Base-by-base conservation (phyloP, 805 yeast genomes). In the Suhomyces kilbournensis region DNA sequence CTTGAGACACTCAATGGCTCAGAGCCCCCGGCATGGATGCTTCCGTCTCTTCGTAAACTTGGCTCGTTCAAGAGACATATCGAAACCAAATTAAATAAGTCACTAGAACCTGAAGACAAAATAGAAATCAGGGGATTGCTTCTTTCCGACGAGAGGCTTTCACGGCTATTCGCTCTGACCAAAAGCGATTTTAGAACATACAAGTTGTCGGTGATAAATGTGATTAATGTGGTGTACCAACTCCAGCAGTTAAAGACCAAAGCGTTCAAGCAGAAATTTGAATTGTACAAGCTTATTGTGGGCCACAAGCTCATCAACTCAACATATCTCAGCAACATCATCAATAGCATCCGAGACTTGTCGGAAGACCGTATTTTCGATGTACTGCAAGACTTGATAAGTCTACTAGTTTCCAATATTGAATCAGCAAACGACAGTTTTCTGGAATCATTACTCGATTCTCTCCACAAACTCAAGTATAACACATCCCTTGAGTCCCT, bases 41-140 rank as follows among this genome's bases (percentile, higher is more conserved):
- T 55, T 23, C 64, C 57, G 5, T 63, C 64, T 2, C 60, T 75
- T 46, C 60, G 72, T 25, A 68, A 64, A 50, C 56, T 75, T 8
- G 72, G 71, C 1, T 71, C 77, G 0, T 74, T 73, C 56, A 74
- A 75, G 51, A 59, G 56, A 30, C 59, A 59, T 49, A 60, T 75
- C 7, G 79, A 75, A 54, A 44, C 34, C 3, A 49, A 56, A 12
- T 20, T 39, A 4, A 30, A 32, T 43, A 52, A 28, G 6, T 9
- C 46, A 48, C 19, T 46, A 39, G 7, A 19, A 34, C 19, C 55
- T 1, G 46, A 54, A 4, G 59, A 55, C n/a, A 58, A 58, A 4
- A 42, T 50, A 2, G 53, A 55, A 10, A 58, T 66, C 19, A 32
- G 50, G 25, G 46, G 35, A 14, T 54, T 66, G 32, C 54, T 69